Evolutionary conservation across 169 alveolate species (phyloP).

Genomic region (Plasmodium berghei): DNA sequence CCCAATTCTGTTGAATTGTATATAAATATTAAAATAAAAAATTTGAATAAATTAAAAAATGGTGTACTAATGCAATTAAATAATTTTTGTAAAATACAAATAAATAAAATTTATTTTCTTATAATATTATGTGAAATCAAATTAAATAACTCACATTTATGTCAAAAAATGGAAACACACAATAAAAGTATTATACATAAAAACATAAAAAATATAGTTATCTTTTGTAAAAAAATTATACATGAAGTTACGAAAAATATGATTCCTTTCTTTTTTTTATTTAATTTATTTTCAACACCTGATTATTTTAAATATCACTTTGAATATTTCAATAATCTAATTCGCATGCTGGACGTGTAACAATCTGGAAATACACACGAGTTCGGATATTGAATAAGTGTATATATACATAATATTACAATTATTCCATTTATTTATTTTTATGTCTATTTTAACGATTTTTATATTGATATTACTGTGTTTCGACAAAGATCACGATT

Average conservation of each 20-base stretch:
- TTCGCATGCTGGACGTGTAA: constrained; percentile 8
- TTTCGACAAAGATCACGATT: too few relatives aligned
- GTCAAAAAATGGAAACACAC: constrained; percentile 17
- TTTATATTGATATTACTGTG: too few relatives aligned
- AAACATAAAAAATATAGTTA: constrained; percentile 29
- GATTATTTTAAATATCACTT: constrained; percentile 69
- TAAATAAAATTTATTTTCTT: constrained; percentile 31
- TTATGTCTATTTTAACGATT: too few relatives aligned
- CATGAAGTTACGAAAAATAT: constrained; percentile 55
- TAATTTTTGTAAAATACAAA: constrained; percentile 44
- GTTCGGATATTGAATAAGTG: too few relatives aligned
- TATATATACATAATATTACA: too few relatives aligned
- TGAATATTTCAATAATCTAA: constrained; percentile 28
- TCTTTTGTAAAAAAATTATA: constrained; percentile 24
- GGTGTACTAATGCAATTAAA: constrained; percentile 17
- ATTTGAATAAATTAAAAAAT: constrained; percentile 61
- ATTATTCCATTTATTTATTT: too few relatives aligned
- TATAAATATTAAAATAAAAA: constrained; percentile 57
- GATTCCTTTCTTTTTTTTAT: constrained; percentile 47
- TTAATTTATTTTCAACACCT: constrained; percentile 69
- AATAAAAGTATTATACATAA: constrained; percentile 7
- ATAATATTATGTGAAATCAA: constrained; percentile 63
- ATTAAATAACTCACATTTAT: constrained; percentile 37
- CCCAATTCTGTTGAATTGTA: constrained; percentile 53
- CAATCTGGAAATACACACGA: neutral